A percentile compares a stretch with the other conserved stretches of the same genome.
Evolutionary conservation across 495 filamentous ascomycete species (phyloP).

Genomic region (Hypoxylon rickii): DNA sequence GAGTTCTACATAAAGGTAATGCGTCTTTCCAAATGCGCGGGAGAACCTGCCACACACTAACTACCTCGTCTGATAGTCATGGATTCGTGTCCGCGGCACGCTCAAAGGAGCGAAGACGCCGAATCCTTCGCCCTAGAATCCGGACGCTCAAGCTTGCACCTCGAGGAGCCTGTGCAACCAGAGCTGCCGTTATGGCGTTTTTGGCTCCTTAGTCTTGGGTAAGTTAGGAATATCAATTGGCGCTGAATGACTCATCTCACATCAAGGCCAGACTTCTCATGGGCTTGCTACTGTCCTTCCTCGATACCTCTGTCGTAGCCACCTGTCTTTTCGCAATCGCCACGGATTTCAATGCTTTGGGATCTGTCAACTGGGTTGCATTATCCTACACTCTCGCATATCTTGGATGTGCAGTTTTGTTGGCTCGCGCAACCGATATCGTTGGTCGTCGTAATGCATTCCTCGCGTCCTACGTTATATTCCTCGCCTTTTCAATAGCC

Average conservation of each 20-base stretch:
- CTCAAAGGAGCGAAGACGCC: constrained; percentile 12
- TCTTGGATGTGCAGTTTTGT: constrained; percentile 52
- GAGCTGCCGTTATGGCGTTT: constrained; percentile 28
- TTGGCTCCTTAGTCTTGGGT: constrained; percentile 30
- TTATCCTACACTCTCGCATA: constrained; percentile 53
- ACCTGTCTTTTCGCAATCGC: constrained; percentile 52
- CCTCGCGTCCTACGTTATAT: constrained; percentile 52
- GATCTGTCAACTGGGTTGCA: constrained; percentile 51
- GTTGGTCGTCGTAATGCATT: constrained; percentile 56
- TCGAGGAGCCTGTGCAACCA: constrained; percentile 2
- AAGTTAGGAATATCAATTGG: constrained; percentile 6
- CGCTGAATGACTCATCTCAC: constrained; percentile 18
- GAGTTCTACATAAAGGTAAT: constrained; percentile 7
- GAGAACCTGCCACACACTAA: not conserved
- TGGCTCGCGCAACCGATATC: constrained; percentile 57
- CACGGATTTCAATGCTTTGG: constrained; percentile 41
- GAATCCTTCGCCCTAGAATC: constrained; percentile 9
- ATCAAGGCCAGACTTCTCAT: constrained; percentile 18
- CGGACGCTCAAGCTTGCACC: constrained; percentile 13
- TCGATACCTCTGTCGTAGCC: constrained; percentile 54
- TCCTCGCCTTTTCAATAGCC: constrained; percentile 58
- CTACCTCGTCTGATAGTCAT: not conserved
- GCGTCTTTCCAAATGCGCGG: not conserved
- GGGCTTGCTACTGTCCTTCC: constrained; percentile 45
- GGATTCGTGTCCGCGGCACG: not conserved